Percentiles rank a stretch among this genome's conserved stretches.
These are phyloP conservation scores for Penicillium arizonense DNA, from an alignment of 495 filamentous ascomycete genomes.

Conservation along the genomic window DNA sequence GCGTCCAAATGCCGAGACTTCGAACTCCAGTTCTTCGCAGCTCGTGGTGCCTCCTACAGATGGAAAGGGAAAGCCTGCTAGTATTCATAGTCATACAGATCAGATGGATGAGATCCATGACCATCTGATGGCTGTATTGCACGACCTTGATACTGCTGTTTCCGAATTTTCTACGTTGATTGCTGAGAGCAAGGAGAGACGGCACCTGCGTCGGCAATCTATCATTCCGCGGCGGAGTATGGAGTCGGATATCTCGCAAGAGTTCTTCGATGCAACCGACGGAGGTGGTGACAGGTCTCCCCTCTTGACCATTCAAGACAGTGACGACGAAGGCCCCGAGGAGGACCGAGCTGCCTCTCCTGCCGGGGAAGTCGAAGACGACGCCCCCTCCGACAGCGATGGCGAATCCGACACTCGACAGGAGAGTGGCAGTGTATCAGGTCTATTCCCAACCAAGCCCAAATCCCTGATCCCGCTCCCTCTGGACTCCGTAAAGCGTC, in stretches of 20 bases:
- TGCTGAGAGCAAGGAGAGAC: slow-evolving; percentile 73
- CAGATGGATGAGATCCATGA: slow-evolving; percentile 66
- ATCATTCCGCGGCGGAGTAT: slow-evolving; percentile 67
- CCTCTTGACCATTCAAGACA: slow-evolving; percentile 71
- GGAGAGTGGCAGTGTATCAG: slow-evolving; percentile 41
- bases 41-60: slow-evolving; percentile 51
- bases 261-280: slow-evolving; percentile 91
- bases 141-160: slow-evolving; percentile 79
- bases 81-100: slow-evolving; percentile 37
- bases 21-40: slow-evolving; percentile 48
- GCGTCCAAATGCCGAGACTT: slow-evolving; percentile 31
- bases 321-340: slow-evolving; percentile 46
- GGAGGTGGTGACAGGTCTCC: slow-evolving; percentile 60
- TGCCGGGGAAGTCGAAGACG: slow-evolving; percentile 35
- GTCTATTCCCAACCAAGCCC: slow-evolving; percentile 68
- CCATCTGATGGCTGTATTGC: slow-evolving; percentile 74
- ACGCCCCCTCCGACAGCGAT: slow-evolving; percentile 49
- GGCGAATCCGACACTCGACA: slow-evolving; percentile 49
- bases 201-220: slow-evolving; percentile 52
- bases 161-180: slow-evolving; percentile 77
- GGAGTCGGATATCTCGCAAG: slow-evolving; percentile 77
- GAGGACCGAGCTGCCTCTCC: slow-evolving; percentile 25
- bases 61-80: slow-evolving; percentile 33
- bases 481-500: slow-evolving; percentile 61
- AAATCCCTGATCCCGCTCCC: slow-evolving; percentile 80